Conservation (phyloP, 2,329 filamentous ascomycete species). For the Paracoccidioides brasiliensis region DNA sequence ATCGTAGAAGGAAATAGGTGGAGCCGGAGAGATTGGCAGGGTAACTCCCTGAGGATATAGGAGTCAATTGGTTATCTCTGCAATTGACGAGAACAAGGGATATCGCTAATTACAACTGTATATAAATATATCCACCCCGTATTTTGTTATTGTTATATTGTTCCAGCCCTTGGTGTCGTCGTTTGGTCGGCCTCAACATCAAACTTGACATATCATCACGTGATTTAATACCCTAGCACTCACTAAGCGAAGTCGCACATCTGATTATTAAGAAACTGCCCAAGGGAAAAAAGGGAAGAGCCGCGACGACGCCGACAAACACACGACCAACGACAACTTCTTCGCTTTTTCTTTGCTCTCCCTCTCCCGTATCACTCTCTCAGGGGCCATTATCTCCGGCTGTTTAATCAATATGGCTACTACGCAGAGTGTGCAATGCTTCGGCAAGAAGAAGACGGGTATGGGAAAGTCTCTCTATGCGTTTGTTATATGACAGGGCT, state of each 20-base stretch:
- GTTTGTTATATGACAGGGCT: neutral
- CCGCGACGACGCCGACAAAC: constrained; percentile 25
- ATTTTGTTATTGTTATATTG: too few species aligned
- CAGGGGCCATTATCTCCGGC: constrained; percentile 22
- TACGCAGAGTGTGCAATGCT: constrained; percentile 83
- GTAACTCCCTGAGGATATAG: neutral
- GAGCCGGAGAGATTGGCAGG: neutral
- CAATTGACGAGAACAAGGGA: neutral
- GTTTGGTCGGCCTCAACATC: neutral
- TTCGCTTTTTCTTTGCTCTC: constrained; percentile 16
- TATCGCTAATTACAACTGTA: neutral
- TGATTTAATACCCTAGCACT: constrained; percentile 19
- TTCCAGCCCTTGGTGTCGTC: too few species aligned
- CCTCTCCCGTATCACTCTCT: constrained; percentile 16
- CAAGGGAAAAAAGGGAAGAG: constrained; percentile 3
- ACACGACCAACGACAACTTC: constrained; percentile 4
- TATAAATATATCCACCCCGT: neutral
- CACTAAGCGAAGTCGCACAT: constrained; percentile 32
- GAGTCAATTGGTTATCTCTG: neutral
- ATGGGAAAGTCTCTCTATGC: constrained; percentile 14
- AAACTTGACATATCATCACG: constrained; percentile 12
- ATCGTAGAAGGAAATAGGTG: neutral
- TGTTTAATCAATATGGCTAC: constrained; percentile 52
- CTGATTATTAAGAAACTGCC: constrained; percentile 15
- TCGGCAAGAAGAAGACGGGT: constrained; percentile 93